A percentile compares a stretch with the other conserved stretches of the same genome.
phyloP scores from a whole-genome alignment of 1,139 yeast genomes.

The Zygosaccharomyces pseudobailii region DNA sequence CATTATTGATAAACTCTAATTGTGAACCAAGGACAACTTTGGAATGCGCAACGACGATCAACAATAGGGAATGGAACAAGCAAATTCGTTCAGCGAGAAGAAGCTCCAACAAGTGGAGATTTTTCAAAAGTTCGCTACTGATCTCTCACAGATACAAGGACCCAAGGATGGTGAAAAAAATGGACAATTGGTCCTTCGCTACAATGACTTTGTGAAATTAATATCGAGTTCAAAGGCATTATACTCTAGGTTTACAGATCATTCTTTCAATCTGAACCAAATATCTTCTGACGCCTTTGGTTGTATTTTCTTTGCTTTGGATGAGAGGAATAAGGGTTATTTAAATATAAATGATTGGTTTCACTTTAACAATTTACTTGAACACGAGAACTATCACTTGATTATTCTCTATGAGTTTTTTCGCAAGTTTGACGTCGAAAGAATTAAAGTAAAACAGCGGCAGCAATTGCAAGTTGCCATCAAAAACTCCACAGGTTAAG shows the following conservation, averaged over 20 bases:
- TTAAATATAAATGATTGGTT: conserved; percentile 57
- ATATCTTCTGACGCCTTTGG: conserved; percentile 39
- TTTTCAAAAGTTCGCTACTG: conserved; percentile 35
- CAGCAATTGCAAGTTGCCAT: conserved; percentile 5
- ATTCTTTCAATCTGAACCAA: conserved; percentile 32
- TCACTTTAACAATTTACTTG: conserved; percentile 50
- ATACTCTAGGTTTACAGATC: conserved; percentile 33
- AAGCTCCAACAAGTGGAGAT: conserved; percentile 39
- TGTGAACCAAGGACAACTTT: neutral
- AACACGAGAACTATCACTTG: conserved; percentile 54
- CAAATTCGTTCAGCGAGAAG: conserved; percentile 35
- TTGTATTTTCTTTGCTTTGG: conserved; percentile 61
- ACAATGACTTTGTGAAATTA: conserved; percentile 35
- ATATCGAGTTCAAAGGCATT: conserved; percentile 34
- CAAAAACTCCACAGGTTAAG: conserved; percentile 4
- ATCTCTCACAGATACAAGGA: conserved; percentile 11
- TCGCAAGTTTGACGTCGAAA: conserved; percentile 36
- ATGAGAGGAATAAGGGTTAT: conserved; percentile 57
- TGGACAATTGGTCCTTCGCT: conserved; percentile 34
- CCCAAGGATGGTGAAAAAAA: conserved; percentile 5
- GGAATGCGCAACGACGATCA: conserved; percentile 1
- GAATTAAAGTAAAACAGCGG: conserved; percentile 11
- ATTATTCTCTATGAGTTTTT: conserved; percentile 51
- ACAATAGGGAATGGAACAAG: conserved; percentile 34
- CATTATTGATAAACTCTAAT: neutral